Evolutionary conservation across 2,329 filamentous ascomycete genomes (phyloP), one percentile per base, ranked within the genome.

Genomic region (Microdochium paspali): DNA sequence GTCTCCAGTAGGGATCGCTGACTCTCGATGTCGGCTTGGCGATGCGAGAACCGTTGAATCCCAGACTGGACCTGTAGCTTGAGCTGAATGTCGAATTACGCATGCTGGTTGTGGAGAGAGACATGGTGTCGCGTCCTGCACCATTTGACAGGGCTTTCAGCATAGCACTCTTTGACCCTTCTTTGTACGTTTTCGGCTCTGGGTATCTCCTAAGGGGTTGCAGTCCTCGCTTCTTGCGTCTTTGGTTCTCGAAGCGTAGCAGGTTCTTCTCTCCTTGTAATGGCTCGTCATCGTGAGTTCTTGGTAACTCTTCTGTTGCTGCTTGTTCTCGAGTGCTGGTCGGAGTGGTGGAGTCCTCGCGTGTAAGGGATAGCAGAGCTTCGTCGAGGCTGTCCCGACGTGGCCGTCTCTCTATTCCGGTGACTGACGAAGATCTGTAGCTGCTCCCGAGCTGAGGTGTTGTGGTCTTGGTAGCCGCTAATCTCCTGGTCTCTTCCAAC

Each of bases 1-100:
- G 50, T 25, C 62, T 59, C 64, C 65, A 69, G 48, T 69, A 66
- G 1, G 58, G 58, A 21, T 65, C 62, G 10, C 57, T 57, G 10
- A 59, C 51, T 24, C 51, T 57, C 15, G 58, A 49, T 42, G 50
- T 56, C 32, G 57, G 44, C 49, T 66, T 67, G 2, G 58, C 45
- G 10, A 64, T 57, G 25, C 50, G 60, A 50, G 54, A 63, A 50
- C n/a, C 61, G 54, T 55, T 68, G 54, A 56, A 54, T 5, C 61
- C 61, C 3, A 58, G 51, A 44, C 61, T 64, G 6, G 61, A 64
- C 13, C 61, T 58, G 46, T 61, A 62, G 28, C 61, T 63, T 13
- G 61, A 64, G 49, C 61, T 62, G 32, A 61, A 59, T 9, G 60
- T 61, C 25, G 61, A 64, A 48, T 60, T 57, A 13, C 61, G 58